Evolutionary conservation across 805 yeast species (phyloP), one percentile per base, ranked within the genome.

Genomic region (Saturnispora halmiae): DNA sequence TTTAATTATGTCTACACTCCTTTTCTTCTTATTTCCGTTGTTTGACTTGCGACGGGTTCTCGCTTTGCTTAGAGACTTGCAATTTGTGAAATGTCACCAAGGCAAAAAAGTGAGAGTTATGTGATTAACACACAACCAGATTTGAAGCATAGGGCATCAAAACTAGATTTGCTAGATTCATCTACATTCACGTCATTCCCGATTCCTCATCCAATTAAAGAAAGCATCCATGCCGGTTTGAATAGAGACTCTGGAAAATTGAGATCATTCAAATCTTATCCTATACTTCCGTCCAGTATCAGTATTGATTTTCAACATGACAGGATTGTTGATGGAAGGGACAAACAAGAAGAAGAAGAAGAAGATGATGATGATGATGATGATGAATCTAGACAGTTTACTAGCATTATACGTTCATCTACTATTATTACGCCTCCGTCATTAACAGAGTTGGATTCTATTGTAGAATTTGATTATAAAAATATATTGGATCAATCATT

Each of bases 151-250:
- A 41, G 37, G 21, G 59, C 61, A 13, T 72, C 77, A 2, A 60
- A 63, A 44, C 51, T 72, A 19, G 77, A 72, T 47, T 59, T 72
- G 18, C 59, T 72, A 7, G 77, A 72, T 45, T 70, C 61, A 42
- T 64, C 68, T 4, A 64, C 64, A 6, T 54, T 72, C 30, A 72
- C 78, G 1, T 70, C 76, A 2, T 59, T 72, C 31, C 78, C 78
- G 8, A 55, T 72, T 15, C 70, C 76, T 2, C 78, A 75, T 22
- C 78, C 78, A 1, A 48, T 43, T 10, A 39, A 20, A 15, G 34
- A 31, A 19, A 14, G n/a, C n/a, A n/a, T 8, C 13, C 34, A 16
- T 24, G 26, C 9, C 9, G 26, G 26, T 7, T 22, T 10, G 6
- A 7, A 14, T 4, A 30, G 9, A 8, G 16, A n/a, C 18, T 10